Evolutionary conservation across 2,329 filamentous ascomycete species (phyloP).

Genomic region (Cercospora beticola): DNA sequence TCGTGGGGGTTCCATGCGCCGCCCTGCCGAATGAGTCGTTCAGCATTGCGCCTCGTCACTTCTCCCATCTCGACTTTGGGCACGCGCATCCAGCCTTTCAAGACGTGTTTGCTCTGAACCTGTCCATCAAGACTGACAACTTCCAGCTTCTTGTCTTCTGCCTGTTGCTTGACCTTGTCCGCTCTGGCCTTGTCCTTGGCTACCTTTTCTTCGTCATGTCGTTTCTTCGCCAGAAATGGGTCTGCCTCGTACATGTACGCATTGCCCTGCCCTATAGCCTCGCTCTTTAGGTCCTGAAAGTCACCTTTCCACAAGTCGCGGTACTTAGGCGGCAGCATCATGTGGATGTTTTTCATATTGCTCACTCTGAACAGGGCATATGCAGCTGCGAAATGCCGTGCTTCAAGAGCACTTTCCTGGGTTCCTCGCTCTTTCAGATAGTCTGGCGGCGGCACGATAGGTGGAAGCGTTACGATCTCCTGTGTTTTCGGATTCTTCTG

Average conservation of each 20-base stretch:
- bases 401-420: conserved; percentile 80
- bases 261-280: conserved; percentile 72
- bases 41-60: conserved; percentile 74
- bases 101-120: conserved; percentile 39
- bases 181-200: conserved; percentile 75
- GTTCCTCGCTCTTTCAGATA: conserved; percentile 70
- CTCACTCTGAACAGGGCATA: conserved; percentile 89
- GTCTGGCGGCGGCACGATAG: conserved; percentile 75
- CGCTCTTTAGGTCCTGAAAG: conserved; percentile 77
- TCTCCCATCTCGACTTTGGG: conserved; percentile 93
- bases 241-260: conserved; percentile 95
- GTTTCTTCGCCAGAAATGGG: conserved; percentile 77
- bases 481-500: conserved; percentile 76
- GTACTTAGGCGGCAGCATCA: conserved; percentile 88
- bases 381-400: conserved; percentile 87
- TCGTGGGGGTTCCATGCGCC: conserved; percentile 85
- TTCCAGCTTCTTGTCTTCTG: conserved; percentile 61
- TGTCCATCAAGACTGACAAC: conserved; percentile 39
- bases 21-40: conserved; percentile 73
- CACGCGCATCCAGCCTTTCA: conserved; percentile 74
- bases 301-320: conserved; percentile 85
- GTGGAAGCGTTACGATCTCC: conserved; percentile 70
- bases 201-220: conserved; percentile 75
- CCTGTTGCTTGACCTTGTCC: conserved; percentile 60
- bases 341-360: conserved; percentile 94